Percentiles rank a stretch among this genome's conserved stretches.
These are phyloP conservation scores for Penicillium psychrosexuale DNA, from an alignment of 2,329 filamentous ascomycete species.

Conservation along the genomic window DNA sequence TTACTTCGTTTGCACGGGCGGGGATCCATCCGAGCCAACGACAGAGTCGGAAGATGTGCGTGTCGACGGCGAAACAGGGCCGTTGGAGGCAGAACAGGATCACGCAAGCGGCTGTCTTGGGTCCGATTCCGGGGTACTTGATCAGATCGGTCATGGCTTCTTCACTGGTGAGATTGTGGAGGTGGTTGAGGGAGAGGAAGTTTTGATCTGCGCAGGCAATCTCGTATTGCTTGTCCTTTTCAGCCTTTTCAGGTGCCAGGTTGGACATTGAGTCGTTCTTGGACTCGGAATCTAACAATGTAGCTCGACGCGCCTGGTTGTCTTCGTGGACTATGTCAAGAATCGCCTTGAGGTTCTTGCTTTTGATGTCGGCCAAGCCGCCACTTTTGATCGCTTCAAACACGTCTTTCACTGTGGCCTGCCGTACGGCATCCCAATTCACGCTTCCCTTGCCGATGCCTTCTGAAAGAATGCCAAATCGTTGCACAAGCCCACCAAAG, in stretches of 20 bases:
- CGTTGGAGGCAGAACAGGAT: conserved; percentile 62
- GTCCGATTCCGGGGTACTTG: conserved; percentile 61
- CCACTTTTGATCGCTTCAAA: conserved; percentile 66
- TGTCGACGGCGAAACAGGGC: conserved; percentile 64
- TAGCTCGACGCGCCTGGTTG: conserved; percentile 57
- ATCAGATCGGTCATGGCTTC: conserved; percentile 58
- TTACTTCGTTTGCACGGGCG: conserved; percentile 44
- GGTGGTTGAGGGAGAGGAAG: conserved; percentile 62
- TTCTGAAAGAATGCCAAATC: conserved; percentile 61
- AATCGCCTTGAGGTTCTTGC: conserved; percentile 68
- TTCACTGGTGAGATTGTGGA: conserved; percentile 54
- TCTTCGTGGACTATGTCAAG: conserved; percentile 69
- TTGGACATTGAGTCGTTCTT: conserved; percentile 30
- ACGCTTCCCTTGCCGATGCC: conserved; percentile 69
- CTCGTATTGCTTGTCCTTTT: conserved; percentile 55
- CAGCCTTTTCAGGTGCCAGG: conserved; percentile 36
- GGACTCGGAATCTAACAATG: conserved; percentile 46
- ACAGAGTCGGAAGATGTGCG: conserved; percentile 62
- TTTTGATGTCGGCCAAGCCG: conserved; percentile 69
- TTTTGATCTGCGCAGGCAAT: conserved; percentile 56
- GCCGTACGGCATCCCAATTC: conserved; percentile 69
- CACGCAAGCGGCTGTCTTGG: conserved; percentile 65
- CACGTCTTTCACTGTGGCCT: conserved; percentile 59
- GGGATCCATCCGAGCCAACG: conserved; percentile 63
- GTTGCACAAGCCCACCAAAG: conserved; percentile 61